Evolutionary conservation across 140 eudicot genomes (phyloP).

Genomic region (Erigeron philadelphicus): DNA sequence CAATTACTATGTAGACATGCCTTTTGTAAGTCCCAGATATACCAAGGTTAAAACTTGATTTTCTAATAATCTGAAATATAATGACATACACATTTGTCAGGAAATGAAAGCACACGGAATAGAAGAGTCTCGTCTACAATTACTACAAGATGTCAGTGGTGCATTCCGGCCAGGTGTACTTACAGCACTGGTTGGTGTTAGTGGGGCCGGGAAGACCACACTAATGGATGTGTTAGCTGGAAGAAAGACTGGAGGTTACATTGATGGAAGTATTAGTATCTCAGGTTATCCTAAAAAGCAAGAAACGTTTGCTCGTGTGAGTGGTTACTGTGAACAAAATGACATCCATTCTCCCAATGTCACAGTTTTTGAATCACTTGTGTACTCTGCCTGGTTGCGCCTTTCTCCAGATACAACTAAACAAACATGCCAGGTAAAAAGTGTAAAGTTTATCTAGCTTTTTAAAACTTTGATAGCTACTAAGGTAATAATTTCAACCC

Average conservation of each 20-base stretch:
- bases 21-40: slow-evolving; percentile 45
- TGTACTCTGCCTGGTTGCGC: slow-evolving; percentile 73
- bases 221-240: slow-evolving; percentile 83
- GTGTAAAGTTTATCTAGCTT: too few species aligned
- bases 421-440: slow-evolving; percentile 44
- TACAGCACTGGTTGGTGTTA: slow-evolving; percentile 65
- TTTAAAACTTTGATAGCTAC: too few species aligned
- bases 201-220: slow-evolving; percentile 84
- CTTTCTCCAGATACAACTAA: slow-evolving; percentile 53
- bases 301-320: slow-evolving; percentile 66
- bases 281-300: slow-evolving; percentile 77
- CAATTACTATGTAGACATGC: slow-evolving; percentile 71
- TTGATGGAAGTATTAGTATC: slow-evolving; percentile 63
- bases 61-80: not conserved
- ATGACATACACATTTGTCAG: slow-evolving; percentile 22
- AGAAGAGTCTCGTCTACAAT: slow-evolving; percentile 50
- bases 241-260: slow-evolving; percentile 65
- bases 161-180: slow-evolving; percentile 67
- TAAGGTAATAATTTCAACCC: not conserved
- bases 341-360: slow-evolving; percentile 77
- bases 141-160: slow-evolving; percentile 63
- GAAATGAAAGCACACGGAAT: slow-evolving; percentile 64
- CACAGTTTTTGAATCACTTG: slow-evolving; percentile 64
- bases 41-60: not conserved
- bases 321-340: slow-evolving; percentile 72